phyloP scores from a whole-genome alignment of 805 yeast genomes.

The Metschnikowia matae region DNA sequence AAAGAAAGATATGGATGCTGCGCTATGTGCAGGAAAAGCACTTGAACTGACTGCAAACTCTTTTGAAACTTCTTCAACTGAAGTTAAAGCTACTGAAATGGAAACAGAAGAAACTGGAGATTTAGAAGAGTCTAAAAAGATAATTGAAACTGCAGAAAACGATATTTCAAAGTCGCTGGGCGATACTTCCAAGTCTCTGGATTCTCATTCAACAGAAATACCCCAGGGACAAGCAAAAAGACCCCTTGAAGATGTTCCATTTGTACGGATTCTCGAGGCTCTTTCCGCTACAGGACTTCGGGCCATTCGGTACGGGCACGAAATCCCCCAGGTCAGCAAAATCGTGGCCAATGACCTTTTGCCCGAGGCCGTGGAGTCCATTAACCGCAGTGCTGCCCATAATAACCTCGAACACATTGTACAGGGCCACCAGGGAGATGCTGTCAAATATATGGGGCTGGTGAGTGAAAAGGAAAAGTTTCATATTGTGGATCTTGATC shows the following conservation, averaged over 20 bases:
- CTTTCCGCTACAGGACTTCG: slow-evolving; percentile 93
- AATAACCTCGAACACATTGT: slow-evolving; percentile 60
- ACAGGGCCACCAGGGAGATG: slow-evolving; percentile 76
- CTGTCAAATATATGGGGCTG: slow-evolving; percentile 69
- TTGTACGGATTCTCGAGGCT: slow-evolving; percentile 74
- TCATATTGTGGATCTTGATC: slow-evolving; percentile 91
- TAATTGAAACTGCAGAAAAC: too few relatives aligned
- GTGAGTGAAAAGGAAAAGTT: slow-evolving; percentile 47
- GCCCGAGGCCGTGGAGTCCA: slow-evolving; percentile 79
- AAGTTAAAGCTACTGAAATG: too few relatives aligned
- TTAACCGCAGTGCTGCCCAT: slow-evolving; percentile 63
- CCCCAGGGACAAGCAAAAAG: neutral
- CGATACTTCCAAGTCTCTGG: too few relatives aligned
- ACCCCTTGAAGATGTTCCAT: slow-evolving; percentile 5
- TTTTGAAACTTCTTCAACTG: too few relatives aligned
- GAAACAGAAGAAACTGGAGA: too few relatives aligned
- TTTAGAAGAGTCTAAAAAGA: too few relatives aligned
- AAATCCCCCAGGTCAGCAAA: slow-evolving; percentile 68
- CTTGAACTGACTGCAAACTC: too few relatives aligned
- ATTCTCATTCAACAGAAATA: neutral
- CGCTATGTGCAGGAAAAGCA: too few relatives aligned
- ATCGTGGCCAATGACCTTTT: slow-evolving; percentile 89
- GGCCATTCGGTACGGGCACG: slow-evolving; percentile 90
- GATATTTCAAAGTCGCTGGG: too few relatives aligned
- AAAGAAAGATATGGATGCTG: neutral